Evolutionary conservation across 2,329 filamentous ascomycete genomes (phyloP).

Genomic region (Aspergillus terreus): DNA sequence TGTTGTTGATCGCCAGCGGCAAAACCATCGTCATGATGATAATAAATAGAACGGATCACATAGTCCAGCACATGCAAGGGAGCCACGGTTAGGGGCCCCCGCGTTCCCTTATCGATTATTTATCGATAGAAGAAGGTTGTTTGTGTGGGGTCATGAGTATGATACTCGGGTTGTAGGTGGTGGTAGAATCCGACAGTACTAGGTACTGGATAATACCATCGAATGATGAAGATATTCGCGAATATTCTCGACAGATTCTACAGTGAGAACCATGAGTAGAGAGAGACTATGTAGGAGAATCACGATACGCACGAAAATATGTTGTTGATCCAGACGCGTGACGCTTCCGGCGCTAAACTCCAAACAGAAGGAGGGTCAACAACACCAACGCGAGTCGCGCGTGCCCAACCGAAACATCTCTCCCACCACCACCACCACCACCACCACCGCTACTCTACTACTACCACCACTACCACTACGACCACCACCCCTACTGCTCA

Average conservation of each 20-base stretch:
- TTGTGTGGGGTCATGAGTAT: background rate
- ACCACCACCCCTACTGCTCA: conserved; percentile 12
- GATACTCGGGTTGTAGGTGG: too few relatives aligned
- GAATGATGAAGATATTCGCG: too few relatives aligned
- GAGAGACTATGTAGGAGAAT: too few relatives aligned
- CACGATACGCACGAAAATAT: background rate
- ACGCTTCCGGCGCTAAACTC: conserved; percentile 24
- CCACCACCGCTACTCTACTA: background rate
- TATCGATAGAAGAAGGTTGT: background rate
- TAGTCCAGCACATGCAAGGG: conserved; percentile 19
- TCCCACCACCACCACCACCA: background rate
- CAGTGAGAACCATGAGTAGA: too few relatives aligned
- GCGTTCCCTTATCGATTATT: conserved; percentile 19
- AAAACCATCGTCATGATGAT: background rate
- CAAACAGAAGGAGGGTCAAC: conserved; percentile 19
- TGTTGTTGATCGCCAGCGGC: background rate
- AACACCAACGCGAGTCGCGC: conserved; percentile 28
- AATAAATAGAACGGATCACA: background rate
- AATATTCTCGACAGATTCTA: too few relatives aligned
- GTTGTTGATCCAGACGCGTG: conserved; percentile 21
- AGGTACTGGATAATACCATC: too few relatives aligned
- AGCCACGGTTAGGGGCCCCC: conserved; percentile 12
- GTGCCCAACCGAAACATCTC: conserved; percentile 19
- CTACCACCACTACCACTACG: background rate
- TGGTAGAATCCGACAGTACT: too few relatives aligned